Conservation (phyloP, 345 rosid genomes). For the Sonneratia alba region DNA sequence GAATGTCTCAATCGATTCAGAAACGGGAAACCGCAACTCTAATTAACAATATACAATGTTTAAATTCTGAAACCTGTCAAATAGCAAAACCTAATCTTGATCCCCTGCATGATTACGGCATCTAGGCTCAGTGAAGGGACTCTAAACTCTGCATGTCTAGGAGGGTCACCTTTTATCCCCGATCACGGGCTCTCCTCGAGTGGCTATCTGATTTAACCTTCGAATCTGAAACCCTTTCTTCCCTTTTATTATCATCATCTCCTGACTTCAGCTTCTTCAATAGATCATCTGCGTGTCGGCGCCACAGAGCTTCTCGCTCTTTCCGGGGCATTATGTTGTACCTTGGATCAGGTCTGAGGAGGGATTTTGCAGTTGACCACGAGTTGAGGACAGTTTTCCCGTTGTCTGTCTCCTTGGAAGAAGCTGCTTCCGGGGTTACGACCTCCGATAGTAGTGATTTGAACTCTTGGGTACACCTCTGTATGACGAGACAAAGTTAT, state of each 20-base stretch:
- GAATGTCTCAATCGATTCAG: neutral
- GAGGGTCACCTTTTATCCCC: slow-evolving; percentile 21
- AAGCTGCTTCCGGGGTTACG: slow-evolving; percentile 56
- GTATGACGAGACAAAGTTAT: neutral
- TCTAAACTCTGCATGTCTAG: neutral
- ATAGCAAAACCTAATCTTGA: neutral
- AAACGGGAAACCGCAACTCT: neutral
- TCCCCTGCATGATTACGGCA: no score
- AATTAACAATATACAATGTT: neutral
- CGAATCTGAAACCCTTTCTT: slow-evolving; percentile 31
- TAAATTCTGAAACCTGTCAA: neutral
- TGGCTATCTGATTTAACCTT: slow-evolving; percentile 23
- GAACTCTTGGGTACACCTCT: slow-evolving; percentile 70
- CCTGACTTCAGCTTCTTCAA: slow-evolving; percentile 45
- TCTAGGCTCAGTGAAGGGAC: neutral
- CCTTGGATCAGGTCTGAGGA: slow-evolving; percentile 63
- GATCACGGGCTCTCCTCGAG: slow-evolving; percentile 40
- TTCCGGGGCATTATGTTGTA: slow-evolving; percentile 81
- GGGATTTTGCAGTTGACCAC: slow-evolving; percentile 84
- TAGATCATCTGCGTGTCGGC: slow-evolving; percentile 54
- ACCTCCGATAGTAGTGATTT: slow-evolving; percentile 61
- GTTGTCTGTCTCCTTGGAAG: slow-evolving; percentile 50
- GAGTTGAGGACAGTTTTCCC: slow-evolving; percentile 74
- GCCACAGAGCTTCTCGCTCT: slow-evolving; percentile 78
- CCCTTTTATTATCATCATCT: slow-evolving; percentile 26